phyloP scores from a whole-genome alignment of 1,284 basidiomycete genomes.

The Sporisorium exsertum region DNA sequence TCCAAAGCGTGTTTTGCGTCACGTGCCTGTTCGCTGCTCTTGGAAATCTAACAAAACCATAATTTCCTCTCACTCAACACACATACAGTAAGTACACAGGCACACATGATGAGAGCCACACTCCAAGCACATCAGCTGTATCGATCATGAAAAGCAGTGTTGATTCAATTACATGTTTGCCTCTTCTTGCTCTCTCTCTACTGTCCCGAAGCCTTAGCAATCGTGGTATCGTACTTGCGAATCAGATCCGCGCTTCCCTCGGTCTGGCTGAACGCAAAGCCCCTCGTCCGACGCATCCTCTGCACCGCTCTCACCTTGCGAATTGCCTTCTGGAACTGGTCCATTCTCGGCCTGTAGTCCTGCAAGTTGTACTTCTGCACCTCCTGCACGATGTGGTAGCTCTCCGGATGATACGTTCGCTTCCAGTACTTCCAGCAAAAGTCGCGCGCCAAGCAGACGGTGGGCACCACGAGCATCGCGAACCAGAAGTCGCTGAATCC shows the following conservation, averaged over 20 bases:
- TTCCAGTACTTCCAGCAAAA: constrained; percentile 66
- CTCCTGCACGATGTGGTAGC: constrained; percentile 98
- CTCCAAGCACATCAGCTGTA: not conserved
- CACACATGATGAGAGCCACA: not conserved
- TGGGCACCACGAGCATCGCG: constrained; percentile 85
- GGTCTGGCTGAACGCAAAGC: constrained; percentile 67
- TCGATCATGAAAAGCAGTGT: not conserved
- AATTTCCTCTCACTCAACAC: not conserved
- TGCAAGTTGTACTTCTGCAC: constrained; percentile 91
- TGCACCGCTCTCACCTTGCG: constrained; percentile 68
- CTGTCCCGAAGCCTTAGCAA: constrained; percentile 48
- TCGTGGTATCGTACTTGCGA: constrained; percentile 68
- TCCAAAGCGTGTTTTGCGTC: constrained; percentile 15
- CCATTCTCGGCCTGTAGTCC: constrained; percentile 95
- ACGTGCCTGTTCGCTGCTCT: constrained; percentile 1
- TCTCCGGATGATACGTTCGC: constrained; percentile 86
- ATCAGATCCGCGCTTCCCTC: constrained; percentile 66
- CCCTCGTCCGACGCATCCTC: constrained; percentile 64
- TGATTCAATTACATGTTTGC: not conserved
- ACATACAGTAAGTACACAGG: not conserved
- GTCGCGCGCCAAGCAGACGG: constrained; percentile 88
- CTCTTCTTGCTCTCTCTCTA: not conserved
- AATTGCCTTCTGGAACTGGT: constrained; percentile 77
- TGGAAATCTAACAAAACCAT: not conserved
- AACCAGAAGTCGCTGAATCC: constrained; percentile 89